Base-by-base conservation (phyloP, 495 filamentous ascomycete species). In the Neurospora sp. region DNA sequence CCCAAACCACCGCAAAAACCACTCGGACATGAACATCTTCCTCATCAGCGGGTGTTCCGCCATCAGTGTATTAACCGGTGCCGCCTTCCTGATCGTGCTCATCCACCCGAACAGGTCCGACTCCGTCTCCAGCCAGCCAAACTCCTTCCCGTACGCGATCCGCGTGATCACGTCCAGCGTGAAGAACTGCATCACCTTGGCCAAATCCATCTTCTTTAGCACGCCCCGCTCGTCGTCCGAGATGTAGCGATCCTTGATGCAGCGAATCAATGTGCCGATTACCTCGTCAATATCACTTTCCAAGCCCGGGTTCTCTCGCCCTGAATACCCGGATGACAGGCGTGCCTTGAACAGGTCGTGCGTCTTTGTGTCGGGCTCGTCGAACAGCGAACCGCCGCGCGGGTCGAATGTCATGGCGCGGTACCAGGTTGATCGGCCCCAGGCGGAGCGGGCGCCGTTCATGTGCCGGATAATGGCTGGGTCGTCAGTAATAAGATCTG, bases 1-100 rank as follows among this genome's bases (percentile, higher is more conserved):
- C 5, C 88, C 84, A 16, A 90, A 82, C 70, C 85, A 84, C 65
- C 85, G 86, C 53, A 78, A 71, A 22, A 90, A 85, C 72, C 89
- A 65, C 73, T 81, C 84, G 22, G 75, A 76, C 22, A 75, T 68
- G 6, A 83, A 73, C 9, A 76, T 69, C 48, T 75, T 73, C 3
- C 76, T 74, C 38, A 80, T 39, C 1, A 77, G 71, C 18, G 83
- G 78, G 22, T 80, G 73, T 68, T 77, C 75, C 39, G 76, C 77
- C 68, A 78, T 77, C 69, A 70, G 73, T 68, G 70, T 74, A 48
- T 76, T 68, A 38, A 78, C 71, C 3, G 82, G 74, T 0, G 80
- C 73, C 8, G 76, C 75, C 18, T 80, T 78, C 31, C 83, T 83
- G 5, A 78, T 70, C 2, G 79, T 79, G 53, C 78, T 73, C 46